Conservation (phyloP, 257 asterid genomes). For the Ehretia macrophylla region DNA sequence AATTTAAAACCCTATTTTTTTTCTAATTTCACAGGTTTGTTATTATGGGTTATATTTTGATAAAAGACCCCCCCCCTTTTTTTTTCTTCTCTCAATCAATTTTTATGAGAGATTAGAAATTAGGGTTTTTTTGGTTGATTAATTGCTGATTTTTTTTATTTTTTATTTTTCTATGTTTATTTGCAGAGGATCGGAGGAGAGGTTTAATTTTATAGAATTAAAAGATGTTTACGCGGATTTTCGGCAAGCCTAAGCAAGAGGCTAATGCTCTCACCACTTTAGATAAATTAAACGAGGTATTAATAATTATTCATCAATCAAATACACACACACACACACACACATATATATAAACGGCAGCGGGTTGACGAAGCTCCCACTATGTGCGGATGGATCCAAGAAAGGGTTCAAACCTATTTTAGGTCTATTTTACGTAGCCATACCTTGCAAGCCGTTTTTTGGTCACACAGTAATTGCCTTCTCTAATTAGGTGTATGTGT, state of each 20-base stretch:
- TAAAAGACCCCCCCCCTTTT: background rate
- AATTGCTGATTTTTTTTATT: background rate
- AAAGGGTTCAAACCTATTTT: no score
- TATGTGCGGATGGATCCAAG: no score
- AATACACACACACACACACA: no score
- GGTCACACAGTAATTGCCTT: no score
- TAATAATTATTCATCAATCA: no score
- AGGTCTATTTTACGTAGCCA: no score
- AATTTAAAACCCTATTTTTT: background rate
- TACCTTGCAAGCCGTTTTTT: no score
- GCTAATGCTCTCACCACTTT: conserved; percentile 48
- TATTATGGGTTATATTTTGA: background rate
- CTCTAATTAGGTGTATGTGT: no score
- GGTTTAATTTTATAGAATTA: background rate
- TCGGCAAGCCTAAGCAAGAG: conserved; percentile 69
- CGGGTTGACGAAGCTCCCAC: no score
- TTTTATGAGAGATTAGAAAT: background rate
- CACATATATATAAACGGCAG: no score
- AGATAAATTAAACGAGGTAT: conserved; percentile 70
- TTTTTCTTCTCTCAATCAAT: background rate
- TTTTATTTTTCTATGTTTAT: background rate
- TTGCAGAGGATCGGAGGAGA: background rate
- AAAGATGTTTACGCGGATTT: conserved; percentile 55
- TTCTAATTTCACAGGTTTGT: background rate
- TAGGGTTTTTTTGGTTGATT: background rate